Evolutionary conservation across 1,139 yeast genomes (phyloP), one percentile per base, ranked within the genome.

Genomic region (Diutina ranongensis): DNA sequence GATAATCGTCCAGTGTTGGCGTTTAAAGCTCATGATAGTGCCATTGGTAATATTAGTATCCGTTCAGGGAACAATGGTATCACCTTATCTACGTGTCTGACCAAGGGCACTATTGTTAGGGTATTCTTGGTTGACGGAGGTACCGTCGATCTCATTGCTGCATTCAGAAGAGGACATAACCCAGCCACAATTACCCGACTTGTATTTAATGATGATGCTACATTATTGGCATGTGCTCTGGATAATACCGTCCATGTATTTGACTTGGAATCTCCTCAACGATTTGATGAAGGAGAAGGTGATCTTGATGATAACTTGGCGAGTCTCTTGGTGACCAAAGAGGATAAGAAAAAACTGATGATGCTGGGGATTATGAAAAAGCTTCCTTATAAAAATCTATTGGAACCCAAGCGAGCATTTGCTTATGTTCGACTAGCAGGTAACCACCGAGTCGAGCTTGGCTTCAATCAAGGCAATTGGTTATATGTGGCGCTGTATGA

Each of bases 381-480:
- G 32, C 55, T 71, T 12, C 76, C 76, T 2, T 70, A 70, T 51
- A 64, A 63, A 48, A 64, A 67, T 47, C 69, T 69, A 51, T 53
- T 70, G 47, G 71, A 68, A 1, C 75, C 76, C 2, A 55, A 64
- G 45, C 52, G 76, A 35, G 68, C 73, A 4, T 71, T 69, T 58
- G 72, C 73, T 18, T 68, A 59, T 47, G 64, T 70, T 35, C 67
- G 61, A 50, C 50, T 71, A 5, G 70, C 71, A 3, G 72, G 65
- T 47, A 53, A 58, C 36, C 55, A 58, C 18, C 58, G 55, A 21
- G 65, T 68, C 8, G 73, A 65, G 48, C 62, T 71, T 47, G 76
- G 75, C 32, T 69, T 70, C 49, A 61, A 58, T 49, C 61, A 59
- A 48, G 54, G 51, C 33, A 57, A 65, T 48, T 58, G 67, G 2